phyloP scores from a whole-genome alignment of 148 eudicot species.

The Amaranthus hypochondriacus region DNA sequence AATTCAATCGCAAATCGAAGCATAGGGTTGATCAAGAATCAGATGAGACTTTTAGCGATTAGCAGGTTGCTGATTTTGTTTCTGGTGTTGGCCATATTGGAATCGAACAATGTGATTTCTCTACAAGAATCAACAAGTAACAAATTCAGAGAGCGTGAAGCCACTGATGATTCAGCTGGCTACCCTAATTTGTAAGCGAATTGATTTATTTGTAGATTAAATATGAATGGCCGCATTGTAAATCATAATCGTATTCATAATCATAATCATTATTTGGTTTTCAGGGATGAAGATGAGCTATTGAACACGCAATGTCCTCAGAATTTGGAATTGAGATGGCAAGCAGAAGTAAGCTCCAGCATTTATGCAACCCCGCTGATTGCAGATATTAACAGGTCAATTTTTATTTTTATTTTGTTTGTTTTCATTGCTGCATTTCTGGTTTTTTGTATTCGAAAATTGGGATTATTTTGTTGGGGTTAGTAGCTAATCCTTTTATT shows the following conservation, averaged over 20 bases:
- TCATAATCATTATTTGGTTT: not conserved
- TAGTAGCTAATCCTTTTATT: not conserved
- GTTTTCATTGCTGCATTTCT: not conserved
- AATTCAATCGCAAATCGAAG: too few species aligned
- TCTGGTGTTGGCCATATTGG: conserved; percentile 26
- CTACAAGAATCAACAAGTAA: conserved; percentile 34
- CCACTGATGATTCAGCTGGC: conserved; percentile 73
- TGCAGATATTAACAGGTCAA: conserved; percentile 94
- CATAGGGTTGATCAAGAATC: conserved; percentile 1
- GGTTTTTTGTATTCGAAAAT: not conserved
- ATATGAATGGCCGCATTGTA: not conserved
- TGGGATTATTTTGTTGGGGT: not conserved
- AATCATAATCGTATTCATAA: too few species aligned
- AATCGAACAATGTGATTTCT: conserved; percentile 30
- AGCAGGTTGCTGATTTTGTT: conserved; percentile 25
- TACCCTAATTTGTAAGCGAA: conserved; percentile 63
- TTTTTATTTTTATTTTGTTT: not conserved
- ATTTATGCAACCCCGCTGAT: conserved; percentile 86
- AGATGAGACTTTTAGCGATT: conserved; percentile 35
- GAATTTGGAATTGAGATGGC: conserved; percentile 93
- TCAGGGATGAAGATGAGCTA: conserved; percentile 80
- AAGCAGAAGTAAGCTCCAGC: conserved; percentile 97
- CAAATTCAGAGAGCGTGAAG: conserved; percentile 79
- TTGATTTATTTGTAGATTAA: not conserved
- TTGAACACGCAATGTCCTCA: conserved; percentile 90